Base-by-base conservation (phyloP, 2,329 filamentous ascomycete genomes). In the Cytospora leucostoma region DNA sequence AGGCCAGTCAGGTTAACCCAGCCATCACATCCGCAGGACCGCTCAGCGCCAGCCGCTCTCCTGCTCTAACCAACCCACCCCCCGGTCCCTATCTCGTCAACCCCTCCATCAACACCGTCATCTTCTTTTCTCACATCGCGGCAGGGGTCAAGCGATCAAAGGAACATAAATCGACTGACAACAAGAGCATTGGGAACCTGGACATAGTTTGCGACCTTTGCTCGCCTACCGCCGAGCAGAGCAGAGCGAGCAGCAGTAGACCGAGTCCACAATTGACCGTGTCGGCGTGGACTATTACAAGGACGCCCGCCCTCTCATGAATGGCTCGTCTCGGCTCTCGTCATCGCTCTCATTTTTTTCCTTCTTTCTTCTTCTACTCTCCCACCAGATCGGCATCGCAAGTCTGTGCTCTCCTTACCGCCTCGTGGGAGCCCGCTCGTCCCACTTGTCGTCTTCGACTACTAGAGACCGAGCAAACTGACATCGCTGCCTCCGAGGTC, bases 191-290 rank as follows among this genome's bases (percentile, higher is more conserved):
- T 27, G 27, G 27, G 27, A 27, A 21, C 44, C 44, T 47, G 44
- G 12, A 19, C 44, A 47, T 19, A 47, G 44, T 40, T 21, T 47
- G 50, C 59, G 59, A 55, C 51, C 51, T 61, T 27, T 32, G 59
- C 40, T 49, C 51, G 38, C 49, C 59, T 51, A 61, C 59, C 59
- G 59, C 51, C 59, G 49, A 61, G 38, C 33, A 59, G 56, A 59
- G 47, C 47, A 52, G 27, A n/a, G n/a, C 40, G 4, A 47, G 1
- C 40, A 44, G 10, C 40, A 5, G 17, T 7, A 12, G 6, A 7
- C 17, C 27, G 27, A 12, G 19, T 17, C 58, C 37, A 61, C 49
- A 38, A 38, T 38, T 61, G 51, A 55, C 37, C 52, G 47, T 34
- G 59, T 38, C 51, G 33, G 13, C 33, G 51, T 54, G 13, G 51